Conservation (phyloP, 495 filamentous ascomycete genomes). For the Eremomyces bilateralis region DNA sequence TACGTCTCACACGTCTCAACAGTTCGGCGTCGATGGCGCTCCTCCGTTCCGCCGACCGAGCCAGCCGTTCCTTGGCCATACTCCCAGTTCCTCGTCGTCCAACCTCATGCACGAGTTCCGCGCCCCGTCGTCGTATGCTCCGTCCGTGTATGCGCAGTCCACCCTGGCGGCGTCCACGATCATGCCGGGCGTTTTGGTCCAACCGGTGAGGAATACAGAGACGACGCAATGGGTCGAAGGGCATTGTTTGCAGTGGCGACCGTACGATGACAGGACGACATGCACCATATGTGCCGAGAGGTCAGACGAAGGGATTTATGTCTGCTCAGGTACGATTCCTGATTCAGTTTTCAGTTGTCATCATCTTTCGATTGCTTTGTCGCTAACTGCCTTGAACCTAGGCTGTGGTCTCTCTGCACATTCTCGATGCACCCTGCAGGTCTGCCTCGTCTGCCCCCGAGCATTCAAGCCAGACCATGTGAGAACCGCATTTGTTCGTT, state of each 20-base stretch:
- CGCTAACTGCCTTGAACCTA: conserved; percentile 6
- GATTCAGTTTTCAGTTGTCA: neutral
- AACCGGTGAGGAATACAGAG: conserved; percentile 69
- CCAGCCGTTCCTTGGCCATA: conserved; percentile 63
- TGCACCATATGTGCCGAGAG: conserved; percentile 83
- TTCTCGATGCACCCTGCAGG: conserved; percentile 54
- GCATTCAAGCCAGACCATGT: conserved; percentile 85
- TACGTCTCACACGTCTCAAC: too few relatives aligned
- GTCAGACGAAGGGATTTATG: conserved; percentile 76
- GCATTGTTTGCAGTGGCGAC: conserved; percentile 60
- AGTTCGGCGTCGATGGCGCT: too few relatives aligned
- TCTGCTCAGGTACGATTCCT: conserved; percentile 30
- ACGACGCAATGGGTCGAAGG: conserved; percentile 84
- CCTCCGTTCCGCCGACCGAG: conserved; percentile 56
- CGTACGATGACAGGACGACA: conserved; percentile 40
- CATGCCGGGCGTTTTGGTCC: conserved; percentile 73
- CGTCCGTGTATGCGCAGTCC: conserved; percentile 87
- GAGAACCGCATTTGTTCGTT: conserved; percentile 80
- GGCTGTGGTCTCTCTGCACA: conserved; percentile 62
- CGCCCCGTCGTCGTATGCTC: conserved; percentile 66
- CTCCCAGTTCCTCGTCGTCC: conserved; percentile 63
- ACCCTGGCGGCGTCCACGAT: conserved; percentile 96
- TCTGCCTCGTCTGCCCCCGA: conserved; percentile 69
- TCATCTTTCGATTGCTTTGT: too few relatives aligned
- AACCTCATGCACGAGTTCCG: conserved; percentile 55